Conservation (phyloP, 2,329 filamentous ascomycete genomes). For the Catunica adiposa region DNA sequence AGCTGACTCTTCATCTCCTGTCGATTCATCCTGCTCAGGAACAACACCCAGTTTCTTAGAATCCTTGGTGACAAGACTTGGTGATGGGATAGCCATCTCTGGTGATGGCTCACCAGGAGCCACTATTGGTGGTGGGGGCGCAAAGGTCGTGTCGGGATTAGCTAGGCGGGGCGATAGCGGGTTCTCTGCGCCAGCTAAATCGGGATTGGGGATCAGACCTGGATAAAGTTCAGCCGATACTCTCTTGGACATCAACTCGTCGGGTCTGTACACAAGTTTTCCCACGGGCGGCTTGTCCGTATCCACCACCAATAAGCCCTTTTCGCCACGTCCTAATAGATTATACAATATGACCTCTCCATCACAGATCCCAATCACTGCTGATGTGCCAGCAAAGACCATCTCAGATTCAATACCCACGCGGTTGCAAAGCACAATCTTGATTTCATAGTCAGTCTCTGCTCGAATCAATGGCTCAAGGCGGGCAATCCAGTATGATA, state of each 20-base stretch:
- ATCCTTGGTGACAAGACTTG: slow-evolving; percentile 7
- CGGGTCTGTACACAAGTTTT: slow-evolving; percentile 24
- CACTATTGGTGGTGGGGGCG: background rate
- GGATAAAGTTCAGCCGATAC: slow-evolving; percentile 3
- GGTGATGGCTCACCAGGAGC: background rate
- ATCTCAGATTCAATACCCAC: slow-evolving; percentile 48
- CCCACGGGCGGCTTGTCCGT: slow-evolving; percentile 31
- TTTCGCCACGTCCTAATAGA: slow-evolving; percentile 51
- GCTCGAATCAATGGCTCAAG: slow-evolving; percentile 46
- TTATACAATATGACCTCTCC: slow-evolving; percentile 55
- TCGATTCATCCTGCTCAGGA: slow-evolving; percentile 12
- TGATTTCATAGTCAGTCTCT: slow-evolving; percentile 39
- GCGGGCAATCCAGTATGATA: slow-evolving; percentile 60
- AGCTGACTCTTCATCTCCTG: slow-evolving; percentile 5
- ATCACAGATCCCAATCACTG: slow-evolving; percentile 47
- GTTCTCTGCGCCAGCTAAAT: background rate
- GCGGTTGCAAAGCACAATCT: slow-evolving; percentile 56
- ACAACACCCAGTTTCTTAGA: slow-evolving; percentile 12
- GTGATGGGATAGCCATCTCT: slow-evolving; percentile 2
- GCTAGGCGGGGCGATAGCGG: background rate
- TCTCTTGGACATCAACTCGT: background rate
- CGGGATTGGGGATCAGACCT: slow-evolving; percentile 10
- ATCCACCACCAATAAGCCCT: slow-evolving; percentile 52
- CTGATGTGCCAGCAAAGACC: slow-evolving; percentile 58
- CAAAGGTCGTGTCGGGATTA: background rate